phyloP scores from a whole-genome alignment of 2,329 filamentous ascomycete genomes.

The Aspergillus aculeatinus region DNA sequence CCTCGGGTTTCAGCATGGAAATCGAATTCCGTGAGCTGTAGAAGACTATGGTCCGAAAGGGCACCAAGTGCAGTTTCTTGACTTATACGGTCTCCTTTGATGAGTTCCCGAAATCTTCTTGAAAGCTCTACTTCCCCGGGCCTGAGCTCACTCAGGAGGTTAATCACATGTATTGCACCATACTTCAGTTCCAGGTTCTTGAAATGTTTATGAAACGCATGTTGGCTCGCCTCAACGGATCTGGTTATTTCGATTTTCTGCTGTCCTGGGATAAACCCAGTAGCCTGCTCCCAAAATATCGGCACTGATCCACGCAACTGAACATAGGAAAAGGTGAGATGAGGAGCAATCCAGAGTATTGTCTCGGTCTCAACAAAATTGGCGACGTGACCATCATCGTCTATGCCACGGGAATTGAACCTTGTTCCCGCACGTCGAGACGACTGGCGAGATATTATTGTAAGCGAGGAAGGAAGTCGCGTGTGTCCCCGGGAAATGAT shows the following conservation, averaged over 20 bases:
- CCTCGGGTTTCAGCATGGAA: slow-evolving; percentile 93
- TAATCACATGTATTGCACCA: slow-evolving; percentile 87
- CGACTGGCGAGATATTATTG: slow-evolving; percentile 86
- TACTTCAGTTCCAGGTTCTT: slow-evolving; percentile 81
- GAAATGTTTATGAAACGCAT: slow-evolving; percentile 94
- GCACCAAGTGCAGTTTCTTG: slow-evolving; percentile 52
- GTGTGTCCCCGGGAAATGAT: slow-evolving; percentile 65
- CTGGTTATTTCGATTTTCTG: slow-evolving; percentile 92
- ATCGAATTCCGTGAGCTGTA: slow-evolving; percentile 85
- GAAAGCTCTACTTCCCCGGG: slow-evolving; percentile 82
- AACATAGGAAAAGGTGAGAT: slow-evolving; percentile 84
- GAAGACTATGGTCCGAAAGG: slow-evolving; percentile 66
- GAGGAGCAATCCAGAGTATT: slow-evolving; percentile 77
- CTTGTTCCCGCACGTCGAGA: slow-evolving; percentile 88
- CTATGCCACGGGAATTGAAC: slow-evolving; percentile 96
- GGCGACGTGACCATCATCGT: slow-evolving; percentile 94
- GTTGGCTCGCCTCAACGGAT: slow-evolving; percentile 85
- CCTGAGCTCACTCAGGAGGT: slow-evolving; percentile 88
- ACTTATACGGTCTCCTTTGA: slow-evolving; percentile 71
- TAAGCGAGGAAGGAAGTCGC: slow-evolving; percentile 78
- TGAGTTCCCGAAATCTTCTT: slow-evolving; percentile 73
- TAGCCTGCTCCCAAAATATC: slow-evolving; percentile 93
- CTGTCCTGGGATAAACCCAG: slow-evolving; percentile 83
- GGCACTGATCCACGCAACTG: slow-evolving; percentile 92
- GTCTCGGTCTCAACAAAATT: slow-evolving; percentile 99